Conservation (phyloP, 2,329 filamentous ascomycete genomes). For the Stemphylium beticola region DNA sequence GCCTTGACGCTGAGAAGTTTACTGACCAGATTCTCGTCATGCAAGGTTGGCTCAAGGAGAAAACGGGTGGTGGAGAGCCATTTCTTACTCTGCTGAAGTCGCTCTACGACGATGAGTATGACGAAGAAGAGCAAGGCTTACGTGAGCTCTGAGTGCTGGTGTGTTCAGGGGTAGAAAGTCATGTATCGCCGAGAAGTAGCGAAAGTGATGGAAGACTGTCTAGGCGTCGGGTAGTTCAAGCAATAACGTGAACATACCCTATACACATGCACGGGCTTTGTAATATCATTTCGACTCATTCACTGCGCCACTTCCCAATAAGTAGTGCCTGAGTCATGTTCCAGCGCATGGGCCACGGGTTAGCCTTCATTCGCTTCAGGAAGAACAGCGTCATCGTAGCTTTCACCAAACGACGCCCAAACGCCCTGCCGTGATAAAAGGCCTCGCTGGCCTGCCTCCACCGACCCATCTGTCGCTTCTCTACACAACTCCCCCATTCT, state of each 20-base stretch:
- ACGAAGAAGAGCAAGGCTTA: slow-evolving; percentile 60
- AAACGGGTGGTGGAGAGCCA: slow-evolving; percentile 50
- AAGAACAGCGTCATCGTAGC: slow-evolving; percentile 30
- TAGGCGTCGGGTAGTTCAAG: background rate
- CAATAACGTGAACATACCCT: no score
- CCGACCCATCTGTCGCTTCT: background rate
- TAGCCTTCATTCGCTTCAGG: slow-evolving; percentile 37
- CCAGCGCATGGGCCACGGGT: slow-evolving; percentile 13
- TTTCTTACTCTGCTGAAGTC: slow-evolving; percentile 53
- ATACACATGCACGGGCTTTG: no score
- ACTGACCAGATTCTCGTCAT: slow-evolving; percentile 56
- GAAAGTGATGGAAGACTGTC: background rate
- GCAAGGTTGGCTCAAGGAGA: slow-evolving; percentile 53
- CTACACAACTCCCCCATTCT: background rate
- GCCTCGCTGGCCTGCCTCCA: slow-evolving; percentile 21
- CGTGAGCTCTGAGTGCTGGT: slow-evolving; percentile 38
- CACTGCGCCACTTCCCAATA: slow-evolving; percentile 13
- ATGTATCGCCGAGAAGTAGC: background rate
- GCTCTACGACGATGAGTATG: slow-evolving; percentile 62
- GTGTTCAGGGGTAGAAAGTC: background rate
- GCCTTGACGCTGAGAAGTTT: slow-evolving; percentile 43
- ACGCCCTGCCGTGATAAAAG: slow-evolving; percentile 24
- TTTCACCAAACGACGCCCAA: slow-evolving; percentile 24
- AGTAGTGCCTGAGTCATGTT: slow-evolving; percentile 18
- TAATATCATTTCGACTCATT: slow-evolving; percentile 37